phyloP scores from a whole-genome alignment of 768 basidiomycete species.

The Trametes cingulata region DNA sequence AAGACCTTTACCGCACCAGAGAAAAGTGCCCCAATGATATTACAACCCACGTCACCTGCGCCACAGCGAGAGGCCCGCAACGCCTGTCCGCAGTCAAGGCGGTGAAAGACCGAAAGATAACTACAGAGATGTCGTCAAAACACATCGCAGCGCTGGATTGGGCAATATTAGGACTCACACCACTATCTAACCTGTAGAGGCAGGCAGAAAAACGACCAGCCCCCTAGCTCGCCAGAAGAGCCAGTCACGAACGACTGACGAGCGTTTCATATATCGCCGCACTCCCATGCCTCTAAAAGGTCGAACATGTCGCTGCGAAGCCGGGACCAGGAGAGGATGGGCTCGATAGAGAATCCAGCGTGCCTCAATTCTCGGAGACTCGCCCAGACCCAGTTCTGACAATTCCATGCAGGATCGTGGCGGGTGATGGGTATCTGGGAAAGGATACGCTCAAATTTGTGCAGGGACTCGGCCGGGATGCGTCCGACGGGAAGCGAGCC shows the following conservation, averaged over 20 bases:
- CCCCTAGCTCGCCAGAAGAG: not conserved
- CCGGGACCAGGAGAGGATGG: conserved; percentile 10
- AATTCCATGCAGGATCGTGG: conserved; percentile 21
- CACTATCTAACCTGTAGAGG: not conserved
- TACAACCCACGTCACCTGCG: too few species aligned
- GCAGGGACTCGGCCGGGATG: conserved; percentile 17
- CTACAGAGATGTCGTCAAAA: not conserved
- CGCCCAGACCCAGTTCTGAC: conserved; percentile 26
- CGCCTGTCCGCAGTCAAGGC: not conserved
- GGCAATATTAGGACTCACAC: too few species aligned
- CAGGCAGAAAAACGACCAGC: not conserved
- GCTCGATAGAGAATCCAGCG: conserved; percentile 9
- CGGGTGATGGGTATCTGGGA: conserved; percentile 19
- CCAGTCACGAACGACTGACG: not conserved
- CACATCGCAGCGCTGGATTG: too few species aligned
- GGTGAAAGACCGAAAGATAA: not conserved
- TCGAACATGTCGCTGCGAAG: conserved; percentile 14
- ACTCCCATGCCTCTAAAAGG: conserved; percentile 24
- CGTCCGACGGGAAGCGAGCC: conserved; percentile 19
- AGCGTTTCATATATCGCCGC: conserved; percentile 20
- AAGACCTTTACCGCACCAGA: not conserved
- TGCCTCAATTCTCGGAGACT: conserved; percentile 18
- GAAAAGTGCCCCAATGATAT: not conserved
- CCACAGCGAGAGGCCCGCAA: too few species aligned
- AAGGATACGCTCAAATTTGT: conserved; percentile 19